Evolutionary conservation across 257 asterid species (phyloP).

Genomic region (Echium plantagineum): DNA sequence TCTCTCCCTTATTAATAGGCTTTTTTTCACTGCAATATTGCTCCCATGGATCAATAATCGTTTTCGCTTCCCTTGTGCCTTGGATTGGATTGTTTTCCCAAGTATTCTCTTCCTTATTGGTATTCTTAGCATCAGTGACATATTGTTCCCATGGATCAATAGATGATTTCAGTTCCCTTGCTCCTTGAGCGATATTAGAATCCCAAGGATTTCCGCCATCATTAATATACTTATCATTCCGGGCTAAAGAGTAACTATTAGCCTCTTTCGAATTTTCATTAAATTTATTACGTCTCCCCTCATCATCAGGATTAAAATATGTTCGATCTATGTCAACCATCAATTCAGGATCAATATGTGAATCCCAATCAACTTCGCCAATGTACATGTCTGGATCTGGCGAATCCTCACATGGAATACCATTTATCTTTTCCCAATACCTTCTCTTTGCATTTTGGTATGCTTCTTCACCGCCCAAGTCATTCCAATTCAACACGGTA

Average conservation of each 20-base stretch:
- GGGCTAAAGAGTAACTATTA: constrained; percentile 10
- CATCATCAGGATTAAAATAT: constrained; percentile 48
- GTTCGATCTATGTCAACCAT: constrained; percentile 60
- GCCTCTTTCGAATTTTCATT: constrained; percentile 18
- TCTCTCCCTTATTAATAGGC: not conserved
- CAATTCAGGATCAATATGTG: constrained; percentile 48
- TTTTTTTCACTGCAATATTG: not conserved
- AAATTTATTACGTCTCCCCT: constrained; percentile 16
- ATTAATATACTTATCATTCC: constrained; percentile 15
- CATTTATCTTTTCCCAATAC: constrained; percentile 53
- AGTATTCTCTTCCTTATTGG: not conserved
- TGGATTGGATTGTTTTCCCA: not conserved
- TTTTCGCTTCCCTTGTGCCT: not conserved
- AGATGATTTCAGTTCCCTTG: constrained; percentile 10
- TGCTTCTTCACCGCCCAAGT: constrained; percentile 69
- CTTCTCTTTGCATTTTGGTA: constrained; percentile 51
- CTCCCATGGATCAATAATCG: not conserved
- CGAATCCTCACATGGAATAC: constrained; percentile 42
- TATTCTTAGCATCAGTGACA: not conserved
- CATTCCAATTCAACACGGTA: constrained; percentile 68
- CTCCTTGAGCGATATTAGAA: constrained; percentile 16
- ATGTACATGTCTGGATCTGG: constrained; percentile 57
- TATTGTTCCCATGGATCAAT: not conserved
- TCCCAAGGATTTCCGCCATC: constrained; percentile 50
- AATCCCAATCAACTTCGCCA: constrained; percentile 68